Evolutionary conservation across 2,329 filamentous ascomycete species (phyloP), one percentile per base, ranked within the genome.

Genomic region (Colletotrichum endophyticum): DNA sequence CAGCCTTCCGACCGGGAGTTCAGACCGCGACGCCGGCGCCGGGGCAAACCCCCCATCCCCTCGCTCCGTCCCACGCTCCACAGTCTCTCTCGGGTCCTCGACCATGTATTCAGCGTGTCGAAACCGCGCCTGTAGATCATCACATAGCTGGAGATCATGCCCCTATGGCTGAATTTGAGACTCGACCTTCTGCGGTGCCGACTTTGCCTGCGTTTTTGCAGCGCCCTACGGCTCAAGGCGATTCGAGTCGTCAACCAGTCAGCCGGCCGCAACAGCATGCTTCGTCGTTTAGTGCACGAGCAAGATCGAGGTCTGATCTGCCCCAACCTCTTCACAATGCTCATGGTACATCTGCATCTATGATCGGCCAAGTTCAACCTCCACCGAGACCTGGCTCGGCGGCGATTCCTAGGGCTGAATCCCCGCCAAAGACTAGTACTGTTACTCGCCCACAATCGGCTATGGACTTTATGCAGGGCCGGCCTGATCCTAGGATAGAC

Each of bases 61-160:
- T 69, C 15, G n/a, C 57, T 8, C 22, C 53, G 19, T 19, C 32
- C 3, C 63, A 32, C 8, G 25, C 27, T 19, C 53, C 59, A 4
- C 39, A 72, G 8, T 30, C 39, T 13, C 49, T 67, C 16, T n/a
- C 66, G 27, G 67, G 59, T 0, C 6, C 39, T 61, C 66, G 76
- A 9, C 76, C 76, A 1, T 22, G 30, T 8, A 15, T 70, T 13
- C 73, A 73, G 12, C 63, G 77, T 28, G 32, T 76, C 27, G 66
- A 61, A 28, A 78, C 76, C 6, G 69, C 66, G 16, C 72, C 76
- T 13, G 25, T 9, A 19, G 36, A 61, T 12, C 32, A 44, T 19
- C 62, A 27, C 2, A 19, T 2, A 2, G 44, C 61, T 34, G 7
- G 28, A 15, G 39, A 32, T 9, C 8, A 44, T n/a, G 5, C 8